Evolutionary conservation across 495 filamentous ascomycete genomes (phyloP), one percentile per base, ranked within the genome.

Genomic region (Podospora fimiseda): DNA sequence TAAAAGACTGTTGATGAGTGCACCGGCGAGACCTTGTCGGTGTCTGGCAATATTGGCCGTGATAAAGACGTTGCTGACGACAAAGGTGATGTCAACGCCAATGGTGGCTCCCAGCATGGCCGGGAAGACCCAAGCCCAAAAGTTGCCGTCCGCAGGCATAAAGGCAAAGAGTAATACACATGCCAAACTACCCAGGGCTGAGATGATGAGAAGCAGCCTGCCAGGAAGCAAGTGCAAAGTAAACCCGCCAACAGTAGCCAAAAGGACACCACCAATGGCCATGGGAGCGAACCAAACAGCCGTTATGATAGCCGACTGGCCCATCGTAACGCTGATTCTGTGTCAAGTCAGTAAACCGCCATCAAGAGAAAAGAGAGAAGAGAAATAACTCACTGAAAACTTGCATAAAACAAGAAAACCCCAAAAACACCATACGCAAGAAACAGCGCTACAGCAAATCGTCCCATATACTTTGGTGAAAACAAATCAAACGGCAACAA

Each of bases 51-150:
- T 72, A 4, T 78, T 80, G 1, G 86, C 88, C 0, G 87, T 90
- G 63, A 92, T 86, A 64, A 93, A 94, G 43, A 95, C 82, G 60
- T 90, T 93, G 36, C 86, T 80, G 7, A 95, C 74, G 59, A 88
- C 90, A 74, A 85, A 95, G 21, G 82, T 87, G 53, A 93, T 83
- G 60, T 95, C 90, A 43, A 94, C 85, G 4, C 86, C 90, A 33
- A 91, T 72, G 0, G 90, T 95, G 2, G 81, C 84, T 56, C 83
- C 84, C 20, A 92, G 68, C 90, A 94, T 95, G 20, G 87, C 72
- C 0, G 90, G 88, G 61, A 94, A 89, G 18, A 93, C 75, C 51
- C 78, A 91, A 0, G 84, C 79, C 72, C 72, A 76, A 51, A 72
- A 77, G 33, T 77, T 79, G 1, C 77, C 78, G 8, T 77, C 78